Evolutionary conservation across 768 basidiomycete species (phyloP), one percentile per base, ranked within the genome.

Genomic region (Agaricus subrufescens): DNA sequence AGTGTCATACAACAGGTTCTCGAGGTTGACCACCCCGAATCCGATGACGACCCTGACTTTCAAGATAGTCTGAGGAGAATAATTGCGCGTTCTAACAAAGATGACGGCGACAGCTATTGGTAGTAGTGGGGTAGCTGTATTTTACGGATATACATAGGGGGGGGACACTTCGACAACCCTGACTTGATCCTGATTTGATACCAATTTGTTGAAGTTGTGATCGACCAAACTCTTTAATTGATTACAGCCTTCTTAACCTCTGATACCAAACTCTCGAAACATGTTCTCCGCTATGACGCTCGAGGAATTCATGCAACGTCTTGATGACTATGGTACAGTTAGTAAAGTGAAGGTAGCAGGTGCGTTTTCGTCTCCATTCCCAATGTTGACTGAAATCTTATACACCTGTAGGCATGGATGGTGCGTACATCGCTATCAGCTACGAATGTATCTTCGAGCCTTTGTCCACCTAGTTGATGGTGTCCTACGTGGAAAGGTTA

Each of bases 301-400:
- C n/a, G n/a, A n/a, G n/a, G n/a, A n/a, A n/a, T n/a, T n/a, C n/a
- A n/a, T n/a, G n/a, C n/a, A n/a, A n/a, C n/a, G n/a, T n/a, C n/a
- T n/a, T n/a, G n/a, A n/a, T n/a, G n/a, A n/a, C n/a, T n/a, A n/a
- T n/a, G n/a, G n/a, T n/a, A n/a, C n/a, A n/a, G n/a, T n/a, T n/a
- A n/a, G n/a, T n/a, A n/a, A 96, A 71, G 84, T 98, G 64, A 96
- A 97, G 73, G 91, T 98, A 30, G 95, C 93, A 51, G 94, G 94
- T 92, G 50, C 59, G 84, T 71, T 29, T 9, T 45, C 29, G 45
- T 39, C 3, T n/a, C 19, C 25, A 31, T 48, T 15, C 19, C 12
- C 37, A 56, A 29, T 14, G 37, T 55, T 50, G 42, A 42, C n/a
- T 31, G 40, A 19, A 19, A 40, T 45, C 58, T 44, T 50, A n/a